These are phyloP conservation scores for Tuber borchii DNA, from an alignment of 495 filamentous ascomycete genomes.

Conservation along the genomic window DNA sequence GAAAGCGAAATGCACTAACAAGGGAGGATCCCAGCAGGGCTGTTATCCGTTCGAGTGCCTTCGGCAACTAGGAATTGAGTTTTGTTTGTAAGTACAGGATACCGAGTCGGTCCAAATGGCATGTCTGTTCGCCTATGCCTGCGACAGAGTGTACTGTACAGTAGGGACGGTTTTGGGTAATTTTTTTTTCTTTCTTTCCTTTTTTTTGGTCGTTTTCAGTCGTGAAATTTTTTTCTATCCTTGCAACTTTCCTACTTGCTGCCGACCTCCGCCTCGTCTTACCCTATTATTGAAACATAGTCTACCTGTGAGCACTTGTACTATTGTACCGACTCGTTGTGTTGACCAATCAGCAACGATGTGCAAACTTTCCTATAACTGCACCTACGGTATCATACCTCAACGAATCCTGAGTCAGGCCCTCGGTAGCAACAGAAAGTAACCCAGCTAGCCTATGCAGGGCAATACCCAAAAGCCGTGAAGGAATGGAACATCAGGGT, in stretches of 20 bases:
- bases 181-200: no score
- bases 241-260: neutral
- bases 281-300: neutral
- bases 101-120: neutral
- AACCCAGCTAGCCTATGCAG: neutral
- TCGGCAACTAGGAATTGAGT: neutral
- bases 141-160: neutral
- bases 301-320: neutral
- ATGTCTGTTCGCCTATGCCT: neutral
- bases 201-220: neutral
- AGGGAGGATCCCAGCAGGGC: neutral
- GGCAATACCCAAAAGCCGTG: neutral
- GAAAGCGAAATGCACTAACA: neutral
- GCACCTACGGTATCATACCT: neutral
- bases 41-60: neutral
- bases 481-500: neutral
- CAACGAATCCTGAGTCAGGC: neutral
- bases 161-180: neutral
- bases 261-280: neutral
- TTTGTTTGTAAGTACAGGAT: neutral
- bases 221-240: neutral
- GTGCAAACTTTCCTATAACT: neutral
- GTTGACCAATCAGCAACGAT: neutral
- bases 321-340: neutral
- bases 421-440: neutral